phyloP scores from a whole-genome alignment of 768 basidiomycete genomes.

The Melanogaster broomeanus region DNA sequence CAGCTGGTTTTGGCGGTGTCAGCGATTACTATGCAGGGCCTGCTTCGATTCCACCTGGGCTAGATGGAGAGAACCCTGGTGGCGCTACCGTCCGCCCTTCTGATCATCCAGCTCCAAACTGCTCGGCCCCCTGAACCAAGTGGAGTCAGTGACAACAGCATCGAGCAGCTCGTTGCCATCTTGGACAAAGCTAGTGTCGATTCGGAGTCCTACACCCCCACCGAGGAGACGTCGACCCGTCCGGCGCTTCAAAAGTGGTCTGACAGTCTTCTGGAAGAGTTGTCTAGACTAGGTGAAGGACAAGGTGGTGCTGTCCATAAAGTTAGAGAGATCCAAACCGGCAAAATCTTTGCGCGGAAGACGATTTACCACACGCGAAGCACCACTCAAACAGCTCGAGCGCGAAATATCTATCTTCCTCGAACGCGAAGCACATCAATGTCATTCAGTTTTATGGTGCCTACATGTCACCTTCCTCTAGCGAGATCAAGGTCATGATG shows the following conservation, averaged over 20 bases:
- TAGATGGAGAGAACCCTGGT: slow-evolving; percentile 38
- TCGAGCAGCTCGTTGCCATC: slow-evolving; percentile 37
- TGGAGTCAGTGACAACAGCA: slow-evolving; percentile 34
- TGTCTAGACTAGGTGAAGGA: slow-evolving; percentile 86
- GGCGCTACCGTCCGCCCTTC: slow-evolving; percentile 45
- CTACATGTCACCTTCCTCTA: slow-evolving; percentile 82
- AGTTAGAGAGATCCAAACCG: slow-evolving; percentile 81
- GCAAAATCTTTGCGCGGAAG: slow-evolving; percentile 88
- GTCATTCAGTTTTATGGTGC: slow-evolving; percentile 93
- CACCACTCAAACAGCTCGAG: slow-evolving; percentile 88
- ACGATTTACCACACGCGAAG: slow-evolving; percentile 89
- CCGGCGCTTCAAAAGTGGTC: slow-evolving; percentile 47
- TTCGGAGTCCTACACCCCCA: slow-evolving; percentile 34
- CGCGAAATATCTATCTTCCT: slow-evolving; percentile 91
- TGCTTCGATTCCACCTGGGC: slow-evolving; percentile 33
- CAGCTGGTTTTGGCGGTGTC: slow-evolving; percentile 16
- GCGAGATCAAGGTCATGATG: slow-evolving; percentile 95
- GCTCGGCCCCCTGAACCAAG: slow-evolving; percentile 28
- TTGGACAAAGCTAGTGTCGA: slow-evolving; percentile 32
- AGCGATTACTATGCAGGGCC: slow-evolving; percentile 36
- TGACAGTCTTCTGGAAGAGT: slow-evolving; percentile 74
- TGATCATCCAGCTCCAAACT: slow-evolving; percentile 32
- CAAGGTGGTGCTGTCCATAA: slow-evolving; percentile 96
- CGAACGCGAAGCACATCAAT: slow-evolving; percentile 79
- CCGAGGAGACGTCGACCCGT: slow-evolving; percentile 35